phyloP scores from a whole-genome alignment of 805 yeast genomes.

The Yamadazyma philogaea region DNA sequence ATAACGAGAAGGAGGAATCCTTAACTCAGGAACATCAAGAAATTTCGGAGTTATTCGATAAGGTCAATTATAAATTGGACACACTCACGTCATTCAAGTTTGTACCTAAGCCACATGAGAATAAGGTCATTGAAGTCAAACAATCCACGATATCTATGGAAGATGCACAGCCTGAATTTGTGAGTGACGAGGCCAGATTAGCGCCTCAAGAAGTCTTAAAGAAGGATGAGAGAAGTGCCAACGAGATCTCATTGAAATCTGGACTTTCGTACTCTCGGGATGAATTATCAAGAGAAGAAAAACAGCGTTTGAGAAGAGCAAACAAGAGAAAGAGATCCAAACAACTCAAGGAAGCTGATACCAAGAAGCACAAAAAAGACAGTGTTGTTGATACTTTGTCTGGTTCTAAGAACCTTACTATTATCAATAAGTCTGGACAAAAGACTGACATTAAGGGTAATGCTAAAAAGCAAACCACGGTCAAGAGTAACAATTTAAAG shows the following conservation, averaged over 20 bases:
- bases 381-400: conserved; percentile 67
- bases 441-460: conserved; percentile 72
- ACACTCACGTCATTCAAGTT: conserved; percentile 92
- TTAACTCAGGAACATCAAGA: conserved; percentile 74
- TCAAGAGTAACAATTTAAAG: conserved; percentile 12
- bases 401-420: conserved; percentile 72
- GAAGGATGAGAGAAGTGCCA: conserved; percentile 42
- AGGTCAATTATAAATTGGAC: conserved; percentile 70
- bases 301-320: conserved; percentile 82
- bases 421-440: conserved; percentile 74
- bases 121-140: conserved; percentile 71
- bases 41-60: conserved; percentile 60
- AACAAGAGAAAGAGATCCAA: conserved; percentile 76
- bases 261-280: conserved; percentile 79
- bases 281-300: conserved; percentile 81
- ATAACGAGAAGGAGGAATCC: conserved; percentile 57
- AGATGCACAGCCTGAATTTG: conserved; percentile 90
- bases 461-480: conserved; percentile 40
- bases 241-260: conserved; percentile 66
- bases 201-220: conserved; percentile 95
- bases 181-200: conserved; percentile 66
- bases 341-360: conserved; percentile 38
- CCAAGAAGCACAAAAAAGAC: conserved; percentile 44
- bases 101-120: conserved; percentile 82
- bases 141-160: conserved; percentile 89